phyloP scores from a whole-genome alignment of 2,329 filamentous ascomycete species.

The Pseudogymnoascus sp. region DNA sequence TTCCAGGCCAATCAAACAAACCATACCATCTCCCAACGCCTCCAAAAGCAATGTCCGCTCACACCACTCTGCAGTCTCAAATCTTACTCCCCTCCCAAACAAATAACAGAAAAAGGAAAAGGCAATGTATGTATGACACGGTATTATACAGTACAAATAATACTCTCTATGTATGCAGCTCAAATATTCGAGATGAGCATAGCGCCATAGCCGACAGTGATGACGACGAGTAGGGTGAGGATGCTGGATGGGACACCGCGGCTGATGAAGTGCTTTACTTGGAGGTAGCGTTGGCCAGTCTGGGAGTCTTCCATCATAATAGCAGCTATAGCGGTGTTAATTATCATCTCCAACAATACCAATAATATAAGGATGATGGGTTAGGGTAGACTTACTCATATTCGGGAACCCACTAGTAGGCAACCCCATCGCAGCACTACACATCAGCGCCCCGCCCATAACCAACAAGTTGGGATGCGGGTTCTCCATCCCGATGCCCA shows the following conservation, averaged over 20 bases:
- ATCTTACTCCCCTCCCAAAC: background rate
- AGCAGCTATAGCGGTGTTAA: constrained; percentile 51
- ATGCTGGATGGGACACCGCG: constrained; percentile 84
- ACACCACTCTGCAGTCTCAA: background rate
- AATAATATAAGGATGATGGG: no score
- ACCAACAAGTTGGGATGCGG: constrained; percentile 91
- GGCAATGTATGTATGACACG: background rate
- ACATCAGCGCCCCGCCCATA: constrained; percentile 94
- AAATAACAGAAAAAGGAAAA: background rate
- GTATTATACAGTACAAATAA: background rate
- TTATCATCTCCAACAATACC: background rate
- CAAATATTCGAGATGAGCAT: constrained; percentile 48
- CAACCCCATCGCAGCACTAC: constrained; percentile 92
- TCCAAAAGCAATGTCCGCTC: background rate
- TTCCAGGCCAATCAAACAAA: background rate
- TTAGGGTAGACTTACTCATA: constrained; percentile 70
- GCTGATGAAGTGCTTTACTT: constrained; percentile 90
- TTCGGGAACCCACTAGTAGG: constrained; percentile 97
- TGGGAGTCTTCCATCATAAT: constrained; percentile 98
- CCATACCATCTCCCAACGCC: background rate
- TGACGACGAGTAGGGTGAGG: constrained; percentile 69
- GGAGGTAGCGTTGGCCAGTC: constrained; percentile 83
- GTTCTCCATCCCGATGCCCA: constrained; percentile 76
- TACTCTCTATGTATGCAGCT: constrained; percentile 31
- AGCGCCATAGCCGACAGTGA: constrained; percentile 82